Base-by-base conservation (phyloP, 1,139 yeast genomes). In the Sporopachydermia cereana region DNA sequence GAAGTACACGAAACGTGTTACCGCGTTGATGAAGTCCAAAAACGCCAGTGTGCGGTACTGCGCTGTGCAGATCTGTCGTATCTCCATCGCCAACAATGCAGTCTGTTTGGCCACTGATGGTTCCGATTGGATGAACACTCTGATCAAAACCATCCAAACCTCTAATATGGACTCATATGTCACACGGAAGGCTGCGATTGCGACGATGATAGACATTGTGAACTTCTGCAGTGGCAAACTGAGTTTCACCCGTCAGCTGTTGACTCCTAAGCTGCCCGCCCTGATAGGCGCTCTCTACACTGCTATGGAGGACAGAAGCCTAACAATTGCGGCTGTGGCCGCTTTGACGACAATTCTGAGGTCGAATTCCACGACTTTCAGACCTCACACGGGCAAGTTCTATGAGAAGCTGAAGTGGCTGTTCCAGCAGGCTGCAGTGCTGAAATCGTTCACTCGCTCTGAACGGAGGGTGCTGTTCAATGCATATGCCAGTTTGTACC, bases 231-330 rank as follows among this genome's bases (percentile, higher is more conserved):
- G 83, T 59, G 93, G 88, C 2, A 88, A 88, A 56, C 86, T 95
- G 1, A 79, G 89, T 1, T 68, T 89, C 44, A 81, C 94, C 2
- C 74, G 97, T 58, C 96, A 88, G 55, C 68, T 84, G 4, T 71
- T 88, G 48, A 84, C 95, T 1, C 95, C 96, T 2, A 79, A 79
- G 52, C 66, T 89, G 45, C 77, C 86, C 12, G 66, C 69, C 2
- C 76, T 83, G 41, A 74, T 84, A 47, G 68, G 76, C 20, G 62
- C 74, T 3, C 68, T 81, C 51, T 57, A 84, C 47, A 58, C 56
- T 2, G 54, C 67, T 42, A 53, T 65, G 12, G 59, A 61, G 31
- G 47, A 50, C 24, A 44, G 31, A 22, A 74, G 67, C 18, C 61
- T 67, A 47, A 57, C 78, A 22, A 54, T 53, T 36, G 57, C 69